phyloP scores from a whole-genome alignment of 2,329 filamentous ascomycete species.

The Diaporthe australafricana region DNA sequence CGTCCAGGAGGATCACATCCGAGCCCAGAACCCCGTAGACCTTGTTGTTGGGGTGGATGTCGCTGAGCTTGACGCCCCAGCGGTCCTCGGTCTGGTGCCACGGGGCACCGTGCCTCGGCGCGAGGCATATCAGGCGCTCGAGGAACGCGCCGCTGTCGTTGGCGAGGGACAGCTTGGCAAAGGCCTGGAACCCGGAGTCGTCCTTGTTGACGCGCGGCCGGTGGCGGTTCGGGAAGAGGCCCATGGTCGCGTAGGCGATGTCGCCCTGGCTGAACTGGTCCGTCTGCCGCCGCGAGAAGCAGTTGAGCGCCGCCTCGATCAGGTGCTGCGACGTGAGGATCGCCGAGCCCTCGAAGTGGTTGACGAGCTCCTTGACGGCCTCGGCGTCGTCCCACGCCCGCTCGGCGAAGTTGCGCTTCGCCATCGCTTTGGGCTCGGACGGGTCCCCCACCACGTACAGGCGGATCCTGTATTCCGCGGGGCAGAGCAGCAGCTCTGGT shows the following conservation, averaged over 20 bases:
- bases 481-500: slow-evolving; percentile 50
- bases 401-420: slow-evolving; percentile 54
- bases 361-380: slow-evolving; percentile 53
- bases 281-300: slow-evolving; percentile 52
- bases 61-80: slow-evolving; percentile 56
- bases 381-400: slow-evolving; percentile 54
- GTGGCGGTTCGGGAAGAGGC: slow-evolving; percentile 49
- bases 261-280: slow-evolving; percentile 52
- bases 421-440: slow-evolving; percentile 36
- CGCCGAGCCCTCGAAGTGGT: slow-evolving; percentile 57
- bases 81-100: slow-evolving; percentile 56
- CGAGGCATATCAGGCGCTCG: slow-evolving; percentile 57
- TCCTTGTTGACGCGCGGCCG: slow-evolving; percentile 51
- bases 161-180: slow-evolving; percentile 57
- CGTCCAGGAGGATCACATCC: slow-evolving; percentile 54
- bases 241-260: slow-evolving; percentile 59
- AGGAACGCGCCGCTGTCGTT: slow-evolving; percentile 58
- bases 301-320: slow-evolving; percentile 43
- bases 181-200: slow-evolving; percentile 59
- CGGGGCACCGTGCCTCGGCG: slow-evolving; percentile 48
- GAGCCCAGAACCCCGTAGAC: slow-evolving; percentile 54
- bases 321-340: slow-evolving; percentile 55
- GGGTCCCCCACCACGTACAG: slow-evolving; percentile 21
- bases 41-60: slow-evolving; percentile 55
- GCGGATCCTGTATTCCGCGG: slow-evolving; percentile 35